phyloP scores from a whole-genome alignment of 495 filamentous ascomycete genomes.

The Trichoderma virens region DNA sequence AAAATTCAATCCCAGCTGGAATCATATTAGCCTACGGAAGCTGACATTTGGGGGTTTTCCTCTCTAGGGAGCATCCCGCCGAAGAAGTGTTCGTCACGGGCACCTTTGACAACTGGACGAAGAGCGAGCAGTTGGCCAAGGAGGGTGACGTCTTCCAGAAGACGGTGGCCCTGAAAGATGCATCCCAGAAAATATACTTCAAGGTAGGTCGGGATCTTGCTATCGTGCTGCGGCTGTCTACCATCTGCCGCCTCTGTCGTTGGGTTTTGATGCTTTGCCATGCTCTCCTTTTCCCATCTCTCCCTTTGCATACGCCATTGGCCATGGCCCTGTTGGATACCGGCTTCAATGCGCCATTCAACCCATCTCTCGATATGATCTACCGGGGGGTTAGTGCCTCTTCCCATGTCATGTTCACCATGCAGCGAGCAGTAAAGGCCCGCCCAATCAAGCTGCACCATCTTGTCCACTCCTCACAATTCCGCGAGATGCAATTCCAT shows the following conservation, averaged over 20 bases:
- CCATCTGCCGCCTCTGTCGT: neutral
- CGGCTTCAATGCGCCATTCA: conserved; percentile 4
- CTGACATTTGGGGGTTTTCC: conserved; percentile 1
- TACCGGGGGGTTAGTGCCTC: conserved; percentile 1
- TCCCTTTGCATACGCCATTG: neutral
- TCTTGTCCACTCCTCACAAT: neutral
- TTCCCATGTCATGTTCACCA: neutral
- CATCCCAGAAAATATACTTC: conserved; percentile 63
- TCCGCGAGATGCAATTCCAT: neutral
- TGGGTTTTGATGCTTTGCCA: neutral
- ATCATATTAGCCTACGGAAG: conserved; percentile 9
- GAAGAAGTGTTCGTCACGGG: conserved; percentile 90
- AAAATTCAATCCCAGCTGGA: conserved; percentile 17
- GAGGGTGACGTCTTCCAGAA: conserved; percentile 65
- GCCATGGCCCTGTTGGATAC: neutral
- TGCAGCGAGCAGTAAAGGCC: neutral
- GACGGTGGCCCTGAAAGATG: conserved; percentile 58
- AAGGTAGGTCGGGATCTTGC: conserved; percentile 52
- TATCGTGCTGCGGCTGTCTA: neutral
- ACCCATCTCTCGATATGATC: neutral
- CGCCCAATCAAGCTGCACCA: neutral
- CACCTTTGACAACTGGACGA: conserved; percentile 90
- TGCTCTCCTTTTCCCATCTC: neutral
- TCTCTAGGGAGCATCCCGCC: conserved; percentile 60
- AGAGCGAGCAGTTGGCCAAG: conserved; percentile 72